These are phyloP conservation scores for Magnaporthiopsis poae DNA, from an alignment of 2,329 filamentous ascomycete genomes.

Conservation along the genomic window DNA sequence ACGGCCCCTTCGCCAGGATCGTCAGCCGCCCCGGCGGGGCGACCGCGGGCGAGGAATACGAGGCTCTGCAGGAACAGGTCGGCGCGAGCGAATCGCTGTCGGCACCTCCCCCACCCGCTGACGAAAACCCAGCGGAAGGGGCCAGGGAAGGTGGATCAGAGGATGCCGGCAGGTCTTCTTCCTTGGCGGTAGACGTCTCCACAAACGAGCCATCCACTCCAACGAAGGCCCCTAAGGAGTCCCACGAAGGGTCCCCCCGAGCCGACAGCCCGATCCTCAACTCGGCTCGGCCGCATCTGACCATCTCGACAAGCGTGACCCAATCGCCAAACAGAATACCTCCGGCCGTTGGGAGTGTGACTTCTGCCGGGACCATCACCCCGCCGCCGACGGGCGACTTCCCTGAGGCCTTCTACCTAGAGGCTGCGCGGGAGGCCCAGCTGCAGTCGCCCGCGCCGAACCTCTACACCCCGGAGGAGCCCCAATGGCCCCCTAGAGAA, in stretches of 20 bases:
- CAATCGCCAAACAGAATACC: background rate
- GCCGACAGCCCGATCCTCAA: conserved; percentile 4
- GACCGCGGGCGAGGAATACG: background rate
- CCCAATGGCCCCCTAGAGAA: conserved; percentile 3
- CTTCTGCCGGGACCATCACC: background rate
- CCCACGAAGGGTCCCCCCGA: background rate
- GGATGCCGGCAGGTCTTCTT: too few relatives aligned
- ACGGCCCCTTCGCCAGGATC: conserved; percentile 35
- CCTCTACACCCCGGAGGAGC: conserved; percentile 7
- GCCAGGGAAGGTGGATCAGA: too few relatives aligned
- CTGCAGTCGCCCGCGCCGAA: background rate
- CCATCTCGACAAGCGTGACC: conserved; percentile 2
- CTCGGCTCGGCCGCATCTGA: conserved; percentile 3
- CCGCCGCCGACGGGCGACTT: conserved; percentile 7
- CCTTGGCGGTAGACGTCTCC: too few relatives aligned
- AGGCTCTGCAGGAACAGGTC: background rate
- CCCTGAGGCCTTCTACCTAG: background rate
- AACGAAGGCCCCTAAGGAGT: background rate
- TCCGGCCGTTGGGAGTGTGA: background rate
- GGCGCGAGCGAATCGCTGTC: background rate
- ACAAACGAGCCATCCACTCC: background rate
- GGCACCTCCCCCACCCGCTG: background rate
- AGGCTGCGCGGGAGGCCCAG: conserved; percentile 1
- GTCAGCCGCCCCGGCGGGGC: conserved; percentile 16
- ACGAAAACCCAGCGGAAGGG: background rate